Evolutionary conservation across 2,329 filamentous ascomycete genomes (phyloP), one percentile per base, ranked within the genome.

Genomic region (Xylaria sp.): DNA sequence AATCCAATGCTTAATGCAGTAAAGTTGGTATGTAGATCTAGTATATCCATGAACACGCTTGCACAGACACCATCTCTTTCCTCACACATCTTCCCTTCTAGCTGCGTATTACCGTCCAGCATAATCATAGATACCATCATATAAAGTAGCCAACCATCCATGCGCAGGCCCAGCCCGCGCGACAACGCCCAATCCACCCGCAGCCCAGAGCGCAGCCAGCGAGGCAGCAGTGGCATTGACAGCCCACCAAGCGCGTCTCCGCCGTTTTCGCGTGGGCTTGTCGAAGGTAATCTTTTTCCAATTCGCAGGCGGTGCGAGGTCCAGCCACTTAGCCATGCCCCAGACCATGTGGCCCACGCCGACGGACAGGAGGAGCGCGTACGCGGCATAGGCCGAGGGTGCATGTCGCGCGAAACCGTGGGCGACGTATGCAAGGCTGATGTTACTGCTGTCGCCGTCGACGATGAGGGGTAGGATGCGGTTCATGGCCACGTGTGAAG

Each of bases 391-490:
- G n/a, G 92, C 89, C 1, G 66, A 70, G 8, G 67, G 10, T 4
- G 72, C 90, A 75, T 93, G 91, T 15, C 88, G 86, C 37, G 92
- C 90, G 77, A 98, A 96, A 2, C 93, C 93, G 81, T 98, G 94
- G 13, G 91, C 89, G 8, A 98, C 90, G 79, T 92, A 98, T 13
- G 89, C 90, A 13, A 98, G 83, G 0, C 93, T 92, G 50, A 98
- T 90, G 63, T 95, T 91, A n/a, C 93, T 92, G 76, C 90, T 94
- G 68, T 94, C 94, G 7, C 94, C 94, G 63, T 97, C 92, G 54
- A 94, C 87, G 34, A 88, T 84, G 41, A 94, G 80, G 1, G 96
- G 95, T 32, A 97, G 83, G 2, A 89, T 81, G 41, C 95, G 89
- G 79, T 97, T 97, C 67, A 94, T 85, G 70, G 90, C 87, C 2